Conservation (phyloP, 1,139 yeast genomes). For the Candida sojae region DNA sequence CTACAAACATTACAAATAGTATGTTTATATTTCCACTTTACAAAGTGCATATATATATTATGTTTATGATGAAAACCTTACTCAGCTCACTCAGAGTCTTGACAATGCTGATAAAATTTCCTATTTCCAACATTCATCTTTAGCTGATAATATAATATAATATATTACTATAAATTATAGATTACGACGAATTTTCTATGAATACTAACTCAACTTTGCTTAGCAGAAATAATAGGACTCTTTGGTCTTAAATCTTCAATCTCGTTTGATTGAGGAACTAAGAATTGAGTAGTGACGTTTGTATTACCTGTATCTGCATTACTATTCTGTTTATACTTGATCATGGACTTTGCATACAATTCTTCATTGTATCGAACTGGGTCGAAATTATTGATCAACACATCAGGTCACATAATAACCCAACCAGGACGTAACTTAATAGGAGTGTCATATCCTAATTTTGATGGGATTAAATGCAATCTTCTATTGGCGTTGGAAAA, state of each 20-base stretch:
- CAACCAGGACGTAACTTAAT: constrained; percentile 82
- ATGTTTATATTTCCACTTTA: too few relatives aligned
- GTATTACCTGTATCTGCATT: too few relatives aligned
- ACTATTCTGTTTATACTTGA: constrained; percentile 33
- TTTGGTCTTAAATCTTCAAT: constrained; percentile 83
- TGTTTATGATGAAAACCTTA: constrained; percentile 47
- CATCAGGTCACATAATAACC: constrained; percentile 89
- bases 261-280: constrained; percentile 66
- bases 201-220: constrained; percentile 3
- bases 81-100: constrained; percentile 58
- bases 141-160: constrained; percentile 15
- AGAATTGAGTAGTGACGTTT: too few relatives aligned
- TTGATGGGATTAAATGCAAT: constrained; percentile 78
- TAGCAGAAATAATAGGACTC: constrained; percentile 49
- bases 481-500: constrained; percentile 81
- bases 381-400: constrained; percentile 66
- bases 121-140: constrained; percentile 51
- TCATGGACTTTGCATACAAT: constrained; percentile 31
- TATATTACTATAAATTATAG: not conserved
- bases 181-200: not conserved
- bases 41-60: too few relatives aligned
- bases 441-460: constrained; percentile 61
- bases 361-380: constrained; percentile 36
- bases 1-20: too few relatives aligned
- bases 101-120: constrained; percentile 51